phyloP scores from a whole-genome alignment of 441 rosid genomes.

The Gossypium lobatum region DNA sequence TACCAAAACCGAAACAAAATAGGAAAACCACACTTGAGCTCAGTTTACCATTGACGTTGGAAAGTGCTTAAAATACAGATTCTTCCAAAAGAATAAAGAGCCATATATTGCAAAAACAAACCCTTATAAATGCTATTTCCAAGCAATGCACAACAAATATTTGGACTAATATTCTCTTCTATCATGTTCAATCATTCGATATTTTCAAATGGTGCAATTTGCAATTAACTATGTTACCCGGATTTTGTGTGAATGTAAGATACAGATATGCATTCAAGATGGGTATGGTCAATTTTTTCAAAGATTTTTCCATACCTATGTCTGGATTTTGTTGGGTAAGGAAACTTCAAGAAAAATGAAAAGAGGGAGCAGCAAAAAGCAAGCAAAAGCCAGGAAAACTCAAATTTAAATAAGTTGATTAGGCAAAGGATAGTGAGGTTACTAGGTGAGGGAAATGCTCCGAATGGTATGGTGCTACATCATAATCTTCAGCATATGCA shows the following conservation, averaged over 20 bases:
- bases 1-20: not conserved
- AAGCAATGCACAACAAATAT: not conserved
- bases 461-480: constrained; percentile 40
- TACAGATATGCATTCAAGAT: not conserved
- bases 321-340: not conserved
- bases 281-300: not conserved
- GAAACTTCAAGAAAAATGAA: not conserved
- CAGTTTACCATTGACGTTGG: too few relatives aligned
- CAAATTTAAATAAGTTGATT: not conserved
- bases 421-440: constrained; percentile 23
- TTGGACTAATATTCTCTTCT: not conserved
- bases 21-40: too few relatives aligned
- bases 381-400: not conserved
- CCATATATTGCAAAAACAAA: not conserved
- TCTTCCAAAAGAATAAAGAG: not conserved
- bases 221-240: not conserved
- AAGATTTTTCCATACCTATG: not conserved
- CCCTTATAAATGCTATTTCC: not conserved
- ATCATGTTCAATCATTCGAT: not conserved
- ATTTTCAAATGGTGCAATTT: not conserved
- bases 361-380: not conserved
- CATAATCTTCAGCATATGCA: constrained; percentile 43
- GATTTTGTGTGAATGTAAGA: not conserved
- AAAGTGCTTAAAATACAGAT: not conserved
- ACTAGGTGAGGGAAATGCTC: constrained; percentile 57